phyloP scores from a whole-genome alignment of 23 red algal genomes.

The Gracilaria vermiculophylla region DNA sequence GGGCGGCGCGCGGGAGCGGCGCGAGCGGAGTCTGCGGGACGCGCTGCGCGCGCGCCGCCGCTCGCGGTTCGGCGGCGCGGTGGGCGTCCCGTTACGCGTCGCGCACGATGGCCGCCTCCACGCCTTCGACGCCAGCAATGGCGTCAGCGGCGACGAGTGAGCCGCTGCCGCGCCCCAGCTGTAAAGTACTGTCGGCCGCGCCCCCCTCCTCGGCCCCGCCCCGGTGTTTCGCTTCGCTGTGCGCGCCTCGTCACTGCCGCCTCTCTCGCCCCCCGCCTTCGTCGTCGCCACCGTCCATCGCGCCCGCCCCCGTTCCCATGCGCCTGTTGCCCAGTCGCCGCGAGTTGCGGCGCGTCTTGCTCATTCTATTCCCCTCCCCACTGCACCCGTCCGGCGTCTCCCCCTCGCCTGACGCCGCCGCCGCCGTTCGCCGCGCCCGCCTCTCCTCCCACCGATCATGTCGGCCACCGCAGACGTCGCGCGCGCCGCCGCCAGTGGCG shows the following conservation, averaged over 20 bases:
- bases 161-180: too few relatives aligned
- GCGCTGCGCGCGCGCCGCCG: slow-evolving; percentile 4
- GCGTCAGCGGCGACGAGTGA: slow-evolving; percentile 1
- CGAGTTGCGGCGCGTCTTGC: slow-evolving; percentile 30
- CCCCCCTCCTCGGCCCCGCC: neutral
- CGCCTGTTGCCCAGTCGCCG: neutral
- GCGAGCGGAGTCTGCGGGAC: neutral
- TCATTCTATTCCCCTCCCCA: neutral
- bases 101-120: neutral
- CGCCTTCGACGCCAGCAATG: neutral
- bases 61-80: neutral
- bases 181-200: neutral
- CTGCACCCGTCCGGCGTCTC: neutral
- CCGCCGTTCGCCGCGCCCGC: neutral
- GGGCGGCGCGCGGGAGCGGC: neutral
- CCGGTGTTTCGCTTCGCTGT: neutral
- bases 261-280: neutral
- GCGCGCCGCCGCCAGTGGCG: slow-evolving; percentile 52
- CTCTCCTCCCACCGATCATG: neutral
- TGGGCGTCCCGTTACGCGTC: neutral
- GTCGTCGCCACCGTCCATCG: too few relatives aligned
- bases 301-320: neutral
- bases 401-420: neutral
- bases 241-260: neutral
- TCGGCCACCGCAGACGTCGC: neutral